phyloP scores from a whole-genome alignment of 805 yeast genomes.

The Candida maris region DNA sequence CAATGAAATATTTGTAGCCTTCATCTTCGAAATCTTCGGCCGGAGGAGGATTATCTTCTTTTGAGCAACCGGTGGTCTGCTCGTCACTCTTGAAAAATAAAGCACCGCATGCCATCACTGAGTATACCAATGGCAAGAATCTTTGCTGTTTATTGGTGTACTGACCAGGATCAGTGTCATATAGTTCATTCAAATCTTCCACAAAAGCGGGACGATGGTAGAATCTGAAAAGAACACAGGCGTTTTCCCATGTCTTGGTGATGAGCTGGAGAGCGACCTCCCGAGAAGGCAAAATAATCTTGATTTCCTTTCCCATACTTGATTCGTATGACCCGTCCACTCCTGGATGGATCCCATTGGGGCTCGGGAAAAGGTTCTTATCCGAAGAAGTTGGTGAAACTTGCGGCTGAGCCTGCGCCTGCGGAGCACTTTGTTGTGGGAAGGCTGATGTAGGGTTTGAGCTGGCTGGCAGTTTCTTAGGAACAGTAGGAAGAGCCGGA shows the following conservation, averaged over 20 bases:
- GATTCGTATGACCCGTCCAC: slow-evolving; percentile 39
- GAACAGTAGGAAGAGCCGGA: slow-evolving; percentile 23
- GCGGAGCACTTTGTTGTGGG: neutral
- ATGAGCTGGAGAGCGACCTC: slow-evolving; percentile 68
- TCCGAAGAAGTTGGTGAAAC: slow-evolving; percentile 17
- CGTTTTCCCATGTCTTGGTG: slow-evolving; percentile 76
- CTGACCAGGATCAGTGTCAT: slow-evolving; percentile 68
- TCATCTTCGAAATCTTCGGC: slow-evolving; percentile 56
- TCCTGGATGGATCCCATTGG: slow-evolving; percentile 23
- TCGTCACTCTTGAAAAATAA: slow-evolving; percentile 57
- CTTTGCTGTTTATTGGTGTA: slow-evolving; percentile 71
- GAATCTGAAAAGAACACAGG: slow-evolving; percentile 80
- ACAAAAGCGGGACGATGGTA: slow-evolving; percentile 81
- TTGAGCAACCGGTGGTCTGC: slow-evolving; percentile 26
- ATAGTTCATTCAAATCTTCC: slow-evolving; percentile 68
- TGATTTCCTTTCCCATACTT: slow-evolving; percentile 47
- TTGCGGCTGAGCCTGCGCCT: slow-evolving; percentile 2
- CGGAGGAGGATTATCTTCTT: slow-evolving; percentile 26
- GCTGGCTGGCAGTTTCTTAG: slow-evolving; percentile 15
- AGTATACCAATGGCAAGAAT: slow-evolving; percentile 75
- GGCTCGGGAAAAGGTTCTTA: slow-evolving; percentile 12
- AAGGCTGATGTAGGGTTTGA: neutral
- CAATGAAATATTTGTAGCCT: slow-evolving; percentile 75
- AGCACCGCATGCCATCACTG: slow-evolving; percentile 88
- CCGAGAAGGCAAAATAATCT: slow-evolving; percentile 70